Conservation (phyloP, 2,329 filamentous ascomycete genomes). For the Nothopassalora personata region DNA sequence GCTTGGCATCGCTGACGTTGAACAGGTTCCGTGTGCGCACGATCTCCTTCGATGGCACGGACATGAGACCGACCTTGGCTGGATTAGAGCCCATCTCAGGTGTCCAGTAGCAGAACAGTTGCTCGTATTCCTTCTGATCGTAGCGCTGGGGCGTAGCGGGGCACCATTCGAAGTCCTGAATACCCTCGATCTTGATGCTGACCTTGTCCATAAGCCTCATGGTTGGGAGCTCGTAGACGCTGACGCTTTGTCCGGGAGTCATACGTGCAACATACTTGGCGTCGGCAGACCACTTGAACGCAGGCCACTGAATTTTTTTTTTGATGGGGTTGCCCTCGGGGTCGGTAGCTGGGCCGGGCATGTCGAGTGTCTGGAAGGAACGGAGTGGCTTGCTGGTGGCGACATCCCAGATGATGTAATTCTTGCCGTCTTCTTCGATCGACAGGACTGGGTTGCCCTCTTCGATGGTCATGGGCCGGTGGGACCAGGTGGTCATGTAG, state of each 20-base stretch:
- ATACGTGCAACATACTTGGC: conserved; percentile 95
- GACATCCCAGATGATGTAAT: conserved; percentile 98
- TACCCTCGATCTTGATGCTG: conserved; percentile 90
- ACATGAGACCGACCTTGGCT: conserved; percentile 95
- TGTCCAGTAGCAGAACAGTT: conserved; percentile 97
- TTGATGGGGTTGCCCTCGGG: conserved; percentile 63
- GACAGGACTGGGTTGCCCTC: conserved; percentile 73
- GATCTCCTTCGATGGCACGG: conserved; percentile 87
- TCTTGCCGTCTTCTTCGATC: conserved; percentile 93
- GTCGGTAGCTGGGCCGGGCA: conserved; percentile 57
- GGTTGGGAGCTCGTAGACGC: conserved; percentile 79
- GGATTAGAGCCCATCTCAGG: conserved; percentile 97
- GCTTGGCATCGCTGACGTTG: conserved; percentile 94
- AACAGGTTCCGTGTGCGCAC: conserved; percentile 94
- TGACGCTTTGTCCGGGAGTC: conserved; percentile 81
- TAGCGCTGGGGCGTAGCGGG: conserved; percentile 77
- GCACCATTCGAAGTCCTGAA: conserved; percentile 97
- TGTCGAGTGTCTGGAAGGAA: conserved; percentile 87
- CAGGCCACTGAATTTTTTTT: conserved; percentile 95
- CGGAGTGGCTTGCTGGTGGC: conserved; percentile 82
- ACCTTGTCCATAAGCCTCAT: conserved; percentile 90
- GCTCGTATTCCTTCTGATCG: conserved; percentile 85
- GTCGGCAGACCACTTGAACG: conserved; percentile 98
- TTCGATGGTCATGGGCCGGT: conserved; percentile 84
- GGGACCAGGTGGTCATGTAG: conserved; percentile 95